A percentile compares a stretch with the other conserved stretches of the same genome.
Conservation (phyloP, 2,329 filamentous ascomycete genomes). For the Apiospora malaysiana region DNA sequence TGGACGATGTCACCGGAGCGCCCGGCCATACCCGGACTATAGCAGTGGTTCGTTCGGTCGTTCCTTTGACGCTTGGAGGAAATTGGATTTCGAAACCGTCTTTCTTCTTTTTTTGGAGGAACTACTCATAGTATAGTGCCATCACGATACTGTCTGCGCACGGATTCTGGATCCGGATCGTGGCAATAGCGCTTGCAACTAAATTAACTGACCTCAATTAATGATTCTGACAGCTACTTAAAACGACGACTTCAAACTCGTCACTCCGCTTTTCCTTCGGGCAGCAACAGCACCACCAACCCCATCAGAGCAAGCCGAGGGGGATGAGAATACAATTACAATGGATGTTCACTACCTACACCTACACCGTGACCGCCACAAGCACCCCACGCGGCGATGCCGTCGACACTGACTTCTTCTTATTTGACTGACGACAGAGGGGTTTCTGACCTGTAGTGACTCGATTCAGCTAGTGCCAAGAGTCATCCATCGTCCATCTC, state of each 20-base stretch:
- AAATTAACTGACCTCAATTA: conserved; percentile 29
- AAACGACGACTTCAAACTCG: conserved; percentile 7
- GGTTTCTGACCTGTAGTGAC: background rate
- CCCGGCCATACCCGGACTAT: conserved; percentile 25
- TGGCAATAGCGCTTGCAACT: conserved; percentile 33
- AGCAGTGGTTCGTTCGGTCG: conserved; percentile 21
- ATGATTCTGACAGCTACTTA: conserved; percentile 2
- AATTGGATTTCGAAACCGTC: background rate
- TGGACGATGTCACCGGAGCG: conserved; percentile 13
- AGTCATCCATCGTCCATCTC: background rate
- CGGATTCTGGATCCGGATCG: background rate
- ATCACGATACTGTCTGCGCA: background rate
- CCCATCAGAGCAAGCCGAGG: conserved; percentile 39
- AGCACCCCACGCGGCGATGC: conserved; percentile 16
- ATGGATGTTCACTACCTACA: background rate
- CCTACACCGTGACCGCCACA: conserved; percentile 14
- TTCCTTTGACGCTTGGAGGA: conserved; percentile 1
- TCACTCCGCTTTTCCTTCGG: conserved; percentile 36
- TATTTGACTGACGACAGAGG: background rate
- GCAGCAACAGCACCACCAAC: conserved; percentile 41
- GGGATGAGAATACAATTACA: conserved; percentile 26
- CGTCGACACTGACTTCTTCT: background rate
- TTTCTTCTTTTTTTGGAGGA: background rate
- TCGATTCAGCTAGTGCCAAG: background rate
- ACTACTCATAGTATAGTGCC: conserved; percentile 11